These are phyloP conservation scores for Pythium brachiatum DNA, from an alignment of 352 stramenopile species.

Conservation along the genomic window DNA sequence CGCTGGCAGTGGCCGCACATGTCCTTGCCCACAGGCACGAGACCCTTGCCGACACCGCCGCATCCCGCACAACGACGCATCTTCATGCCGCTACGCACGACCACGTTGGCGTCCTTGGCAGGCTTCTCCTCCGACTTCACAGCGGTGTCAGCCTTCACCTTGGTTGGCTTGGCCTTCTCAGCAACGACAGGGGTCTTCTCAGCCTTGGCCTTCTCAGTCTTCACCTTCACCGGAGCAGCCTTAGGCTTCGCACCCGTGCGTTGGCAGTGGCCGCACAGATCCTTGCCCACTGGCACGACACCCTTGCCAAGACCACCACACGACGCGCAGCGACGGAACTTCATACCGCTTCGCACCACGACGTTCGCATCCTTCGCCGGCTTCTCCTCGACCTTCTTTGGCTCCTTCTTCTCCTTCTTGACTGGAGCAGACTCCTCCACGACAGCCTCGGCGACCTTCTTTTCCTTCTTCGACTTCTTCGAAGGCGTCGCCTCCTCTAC, in stretches of 20 bases:
- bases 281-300: slow-evolving; percentile 52
- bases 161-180: slow-evolving; percentile 33
- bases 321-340: slow-evolving; percentile 56
- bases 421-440: background rate
- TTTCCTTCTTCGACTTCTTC: slow-evolving; percentile 9
- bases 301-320: slow-evolving; percentile 71
- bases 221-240: slow-evolving; percentile 27
- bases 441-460: slow-evolving; percentile 20
- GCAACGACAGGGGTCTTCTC: background rate
- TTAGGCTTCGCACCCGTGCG: slow-evolving; percentile 43
- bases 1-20: slow-evolving; percentile 76
- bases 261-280: slow-evolving; percentile 61
- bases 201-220: slow-evolving; percentile 42
- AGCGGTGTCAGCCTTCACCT: slow-evolving; percentile 37
- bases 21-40: slow-evolving; percentile 61
- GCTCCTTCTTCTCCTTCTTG: slow-evolving; percentile 17
- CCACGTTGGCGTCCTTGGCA: slow-evolving; percentile 22
- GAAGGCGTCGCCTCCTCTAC: background rate
- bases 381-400: slow-evolving; percentile 15
- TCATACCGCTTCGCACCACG: slow-evolving; percentile 39
- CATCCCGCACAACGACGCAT: slow-evolving; percentile 70
- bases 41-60: slow-evolving; percentile 69
- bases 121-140: slow-evolving; percentile 30
- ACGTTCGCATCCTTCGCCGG: slow-evolving; percentile 12
- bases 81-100: slow-evolving; percentile 68